Percentiles rank a stretch among this genome's conserved stretches.
Conservation (phyloP, 148 eudicot genomes). For the Nyssa sinensis region DNA sequence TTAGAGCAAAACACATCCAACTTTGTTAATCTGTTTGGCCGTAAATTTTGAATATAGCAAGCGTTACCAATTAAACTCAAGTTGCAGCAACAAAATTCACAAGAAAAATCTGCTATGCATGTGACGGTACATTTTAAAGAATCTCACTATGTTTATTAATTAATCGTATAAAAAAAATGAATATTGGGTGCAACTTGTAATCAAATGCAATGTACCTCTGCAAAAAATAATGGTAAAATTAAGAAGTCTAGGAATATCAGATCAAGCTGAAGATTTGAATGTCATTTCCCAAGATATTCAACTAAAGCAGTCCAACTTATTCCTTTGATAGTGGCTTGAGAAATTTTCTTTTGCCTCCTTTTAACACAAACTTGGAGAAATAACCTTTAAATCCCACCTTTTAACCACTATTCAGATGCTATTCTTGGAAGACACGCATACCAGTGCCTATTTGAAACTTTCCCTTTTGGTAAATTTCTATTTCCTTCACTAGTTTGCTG, state of each 20-base stretch:
- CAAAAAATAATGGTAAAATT: not conserved
- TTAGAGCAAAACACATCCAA: too few species aligned
- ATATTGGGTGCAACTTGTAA: too few species aligned
- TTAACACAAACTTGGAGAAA: conserved; percentile 18
- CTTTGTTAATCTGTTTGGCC: too few species aligned
- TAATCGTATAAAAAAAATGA: not conserved
- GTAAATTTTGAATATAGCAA: too few species aligned
- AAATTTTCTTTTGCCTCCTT: conserved; percentile 15
- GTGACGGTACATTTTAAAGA: too few species aligned
- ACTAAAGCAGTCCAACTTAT: conserved; percentile 10
- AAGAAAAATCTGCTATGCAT: too few species aligned
- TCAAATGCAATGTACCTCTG: not conserved
- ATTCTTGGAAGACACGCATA: not conserved
- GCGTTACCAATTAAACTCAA: too few species aligned
- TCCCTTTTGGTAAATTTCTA: not conserved
- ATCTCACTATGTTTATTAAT: too few species aligned
- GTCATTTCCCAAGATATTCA: conserved; percentile 13
- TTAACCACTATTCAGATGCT: not conserved
- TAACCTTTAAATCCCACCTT: conserved; percentile 19
- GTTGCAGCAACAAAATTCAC: too few species aligned
- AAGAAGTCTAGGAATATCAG: not conserved
- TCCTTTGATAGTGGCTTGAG: conserved; percentile 15
- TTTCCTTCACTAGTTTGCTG: too few species aligned
- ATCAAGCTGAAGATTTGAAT: conserved; percentile 14
- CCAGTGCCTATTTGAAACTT: not conserved